Evolutionary conservation across 1,284 basidiomycete species (phyloP).

Genomic region (Cutaneotrichosporon cyanovorans): DNA sequence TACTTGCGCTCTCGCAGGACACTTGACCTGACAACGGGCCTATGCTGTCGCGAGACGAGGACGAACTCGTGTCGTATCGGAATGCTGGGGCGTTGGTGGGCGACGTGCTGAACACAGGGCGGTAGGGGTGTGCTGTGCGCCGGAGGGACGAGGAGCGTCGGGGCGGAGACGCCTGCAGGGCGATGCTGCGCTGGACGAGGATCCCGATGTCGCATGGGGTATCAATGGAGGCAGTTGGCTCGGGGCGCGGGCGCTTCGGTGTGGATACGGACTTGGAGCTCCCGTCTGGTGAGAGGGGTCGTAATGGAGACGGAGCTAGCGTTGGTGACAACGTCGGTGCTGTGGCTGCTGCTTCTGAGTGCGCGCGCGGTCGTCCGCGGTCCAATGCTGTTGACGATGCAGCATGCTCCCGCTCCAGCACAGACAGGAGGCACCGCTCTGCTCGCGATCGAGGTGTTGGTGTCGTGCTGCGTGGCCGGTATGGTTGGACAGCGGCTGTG

Average conservation of each 20-base stretch:
- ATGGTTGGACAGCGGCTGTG: not conserved
- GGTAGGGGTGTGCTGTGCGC: no score
- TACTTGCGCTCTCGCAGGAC: no score
- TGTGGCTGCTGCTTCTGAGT: no score
- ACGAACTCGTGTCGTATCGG: no score
- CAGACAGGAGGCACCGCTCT: constrained; percentile 8
- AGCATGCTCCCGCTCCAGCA: constrained; percentile 11
- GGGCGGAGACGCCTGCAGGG: constrained; percentile 9
- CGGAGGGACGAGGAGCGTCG: not conserved
- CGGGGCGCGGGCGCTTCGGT: not conserved
- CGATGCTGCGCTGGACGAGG: constrained; percentile 17
- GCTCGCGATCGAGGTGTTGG: not conserved
- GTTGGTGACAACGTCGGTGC: not conserved
- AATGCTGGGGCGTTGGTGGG: no score
- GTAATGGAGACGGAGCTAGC: no score
- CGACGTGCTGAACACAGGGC: no score
- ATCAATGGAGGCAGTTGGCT: not conserved
- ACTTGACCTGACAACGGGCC: no score
- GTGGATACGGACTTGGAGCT: not conserved
- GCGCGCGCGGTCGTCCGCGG: no score
- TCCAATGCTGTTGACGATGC: not conserved
- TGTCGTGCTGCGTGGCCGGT: not conserved
- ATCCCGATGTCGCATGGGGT: constrained; percentile 8
- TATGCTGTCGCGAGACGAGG: no score
- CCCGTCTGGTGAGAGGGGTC: no score